Evolutionary conservation across 768 basidiomycete species (phyloP), one percentile per base, ranked within the genome.

Genomic region (Hericium alpestre): DNA sequence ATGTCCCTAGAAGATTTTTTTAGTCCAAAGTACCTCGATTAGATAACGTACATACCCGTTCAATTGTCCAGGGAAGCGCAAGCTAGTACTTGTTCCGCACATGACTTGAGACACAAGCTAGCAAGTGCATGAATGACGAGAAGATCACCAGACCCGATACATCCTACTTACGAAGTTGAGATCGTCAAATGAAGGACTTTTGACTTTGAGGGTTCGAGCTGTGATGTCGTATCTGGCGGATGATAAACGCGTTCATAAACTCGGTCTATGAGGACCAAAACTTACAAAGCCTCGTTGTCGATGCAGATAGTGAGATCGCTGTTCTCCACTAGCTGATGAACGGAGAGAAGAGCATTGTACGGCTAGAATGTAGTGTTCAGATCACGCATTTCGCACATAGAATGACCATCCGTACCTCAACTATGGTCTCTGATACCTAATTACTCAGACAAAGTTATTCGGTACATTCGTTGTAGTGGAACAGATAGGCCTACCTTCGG

Each of bases 21-120:
- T 20, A n/a, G 18, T 32, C 23, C 23, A 50, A 56, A 16, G 53
- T 55, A 11, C 8, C 54, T 40, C 23, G 8, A 22, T 16, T 13
- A 7, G 32, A 25, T 25, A 51, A 39, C 13, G 8, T 32, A 67
- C 80, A 11, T 58, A 87, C 87, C 90, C 90, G 65, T 94, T 94
- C 56, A 94, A 73, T 69, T 93, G 92, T 32, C 92, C 92, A n/a
- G 93, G 90, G 77, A 94, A 93, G 41, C 92, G 86, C 57, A 94
- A 74, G 64, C 89, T 89, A 2, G 93, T 95, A 66, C 89, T 93
- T 51, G 94, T 85, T 50, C 95, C 95, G 59, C 89, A 88, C 91
- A 98, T 95, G 39, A 95, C 92, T 66, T 84, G 85, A 1, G 93
- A 79, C 52, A 96, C 83, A 39, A 95, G 72, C 81, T 84, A 32